Percentiles rank a stretch among this genome's conserved stretches.
These are phyloP conservation scores for Psilocybe subaeruginosa DNA, from an alignment of 768 basidiomycete species.

Conservation along the genomic window DNA sequence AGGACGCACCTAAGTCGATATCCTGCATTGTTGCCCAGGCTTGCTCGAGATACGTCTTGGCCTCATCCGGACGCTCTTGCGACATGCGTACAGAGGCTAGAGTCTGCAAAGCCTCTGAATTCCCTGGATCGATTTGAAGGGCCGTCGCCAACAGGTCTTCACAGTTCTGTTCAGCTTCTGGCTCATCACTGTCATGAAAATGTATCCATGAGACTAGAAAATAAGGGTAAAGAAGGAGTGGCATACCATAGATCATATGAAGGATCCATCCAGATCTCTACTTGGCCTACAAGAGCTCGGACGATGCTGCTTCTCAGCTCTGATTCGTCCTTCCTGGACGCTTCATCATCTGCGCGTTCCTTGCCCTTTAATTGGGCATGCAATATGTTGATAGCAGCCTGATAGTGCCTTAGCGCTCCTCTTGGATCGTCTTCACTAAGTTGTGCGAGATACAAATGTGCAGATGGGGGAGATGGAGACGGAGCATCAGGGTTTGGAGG, in stretches of 20 bases:
- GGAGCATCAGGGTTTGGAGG: constrained; percentile 66
- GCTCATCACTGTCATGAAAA: constrained; percentile 64
- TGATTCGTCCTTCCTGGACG: constrained; percentile 44
- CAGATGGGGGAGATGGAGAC: constrained; percentile 70
- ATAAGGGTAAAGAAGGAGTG: not conserved
- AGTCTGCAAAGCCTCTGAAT: constrained; percentile 78
- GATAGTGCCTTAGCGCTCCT: constrained; percentile 73
- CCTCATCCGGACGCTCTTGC: constrained; percentile 83
- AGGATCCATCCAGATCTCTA: constrained; percentile 97
- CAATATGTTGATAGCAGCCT: constrained; percentile 77
- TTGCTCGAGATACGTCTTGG: constrained; percentile 66
- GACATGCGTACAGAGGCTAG: constrained; percentile 90
- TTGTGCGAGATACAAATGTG: constrained; percentile 90
- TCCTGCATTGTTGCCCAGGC: constrained; percentile 75
- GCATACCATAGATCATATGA: constrained; percentile 83
- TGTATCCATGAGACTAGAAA: not conserved
- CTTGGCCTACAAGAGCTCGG: constrained; percentile 82
- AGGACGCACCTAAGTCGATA: constrained; percentile 49
- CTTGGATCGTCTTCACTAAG: constrained; percentile 77
- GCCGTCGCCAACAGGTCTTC: constrained; percentile 78
- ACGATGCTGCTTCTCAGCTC: constrained; percentile 73
- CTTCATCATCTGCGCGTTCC: constrained; percentile 49
- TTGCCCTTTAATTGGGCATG: constrained; percentile 75
- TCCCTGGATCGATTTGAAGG: constrained; percentile 70
- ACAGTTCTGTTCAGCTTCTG: constrained; percentile 80